Evolutionary conservation across 495 filamentous ascomycete genomes (phyloP), one percentile per base, ranked within the genome.

Genomic region (Hypoxylon lienhwacheense): DNA sequence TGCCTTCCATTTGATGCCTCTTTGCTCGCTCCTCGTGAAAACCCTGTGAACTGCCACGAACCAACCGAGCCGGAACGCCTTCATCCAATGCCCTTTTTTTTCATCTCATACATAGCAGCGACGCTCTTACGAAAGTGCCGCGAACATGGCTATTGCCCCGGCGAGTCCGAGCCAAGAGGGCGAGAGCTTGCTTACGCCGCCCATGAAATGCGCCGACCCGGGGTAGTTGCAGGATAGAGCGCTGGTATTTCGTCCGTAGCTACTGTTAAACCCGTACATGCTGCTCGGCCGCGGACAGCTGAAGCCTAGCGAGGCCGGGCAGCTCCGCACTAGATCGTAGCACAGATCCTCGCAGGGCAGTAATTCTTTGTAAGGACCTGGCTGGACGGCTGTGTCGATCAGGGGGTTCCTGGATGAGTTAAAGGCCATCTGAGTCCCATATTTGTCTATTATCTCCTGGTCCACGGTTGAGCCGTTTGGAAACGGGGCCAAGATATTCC

Each of bases 301-400:
- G 56, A 99, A 97, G 4, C 77, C 77, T 58, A 99, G 70, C 1
- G 74, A 66, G n/a, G 88, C 76, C 2, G 95, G 91, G 75, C 93
- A 99, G 63, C 77, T 87, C 69, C 83, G 82, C 14, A 95, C 87
- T 1, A 97, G 73, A 14, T 82, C 78, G 66, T 90, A 89, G 70
- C 93, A 99, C 31, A 95, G 70, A 55, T 91, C 82, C 42, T 85
- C 75, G 64, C 91, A 96, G 0, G 93, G 93, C 25, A 96, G 74
- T 20, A 97, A 63, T 71, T 99, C 93, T 66, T 91, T 95, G 69
- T 97, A 97, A 0, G 93, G 92, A 0, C 95, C 93, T 0, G 93
- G 93, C 40, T 77, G 61, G 56, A 97, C 81, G 0, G 68, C 32
- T 1, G 67, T 40, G 63, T 97, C 91, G 56, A 97, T 95, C 25